phyloP scores from a whole-genome alignment of 306 rosid species.

The Casuarina glauca region DNA sequence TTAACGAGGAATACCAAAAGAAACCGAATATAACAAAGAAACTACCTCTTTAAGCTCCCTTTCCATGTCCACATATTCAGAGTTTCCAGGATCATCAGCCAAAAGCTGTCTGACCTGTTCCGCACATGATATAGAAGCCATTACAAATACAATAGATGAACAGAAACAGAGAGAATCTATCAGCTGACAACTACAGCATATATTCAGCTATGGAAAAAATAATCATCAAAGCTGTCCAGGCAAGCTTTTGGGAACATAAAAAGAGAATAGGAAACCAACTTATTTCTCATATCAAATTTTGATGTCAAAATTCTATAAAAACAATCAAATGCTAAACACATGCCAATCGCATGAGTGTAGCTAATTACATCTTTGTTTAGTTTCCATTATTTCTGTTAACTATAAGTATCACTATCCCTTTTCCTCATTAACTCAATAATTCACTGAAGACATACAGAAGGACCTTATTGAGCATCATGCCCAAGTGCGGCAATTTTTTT shows the following conservation, averaged over 20 bases:
- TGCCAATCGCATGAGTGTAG: background rate
- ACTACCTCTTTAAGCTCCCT: slow-evolving; percentile 84
- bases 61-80: slow-evolving; percentile 91
- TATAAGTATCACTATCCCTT: background rate
- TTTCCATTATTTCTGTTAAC: background rate
- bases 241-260: background rate
- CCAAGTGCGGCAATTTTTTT: background rate
- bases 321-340: background rate
- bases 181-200: slow-evolving; percentile 1
- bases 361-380: background rate
- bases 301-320: background rate
- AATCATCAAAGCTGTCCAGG: background rate
- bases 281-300: background rate
- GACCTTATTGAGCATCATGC: background rate
- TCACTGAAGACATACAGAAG: background rate
- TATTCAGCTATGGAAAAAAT: background rate
- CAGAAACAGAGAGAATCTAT: background rate
- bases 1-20: background rate
- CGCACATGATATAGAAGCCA: slow-evolving; percentile 14
- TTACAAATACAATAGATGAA: background rate
- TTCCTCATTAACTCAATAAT: background rate
- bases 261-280: slow-evolving; percentile 2
- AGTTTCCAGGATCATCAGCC: slow-evolving; percentile 69
- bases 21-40: background rate
- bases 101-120: slow-evolving; percentile 73